Base-by-base conservation (phyloP, 768 basidiomycete genomes). In the Coprinopsis sp. region DNA sequence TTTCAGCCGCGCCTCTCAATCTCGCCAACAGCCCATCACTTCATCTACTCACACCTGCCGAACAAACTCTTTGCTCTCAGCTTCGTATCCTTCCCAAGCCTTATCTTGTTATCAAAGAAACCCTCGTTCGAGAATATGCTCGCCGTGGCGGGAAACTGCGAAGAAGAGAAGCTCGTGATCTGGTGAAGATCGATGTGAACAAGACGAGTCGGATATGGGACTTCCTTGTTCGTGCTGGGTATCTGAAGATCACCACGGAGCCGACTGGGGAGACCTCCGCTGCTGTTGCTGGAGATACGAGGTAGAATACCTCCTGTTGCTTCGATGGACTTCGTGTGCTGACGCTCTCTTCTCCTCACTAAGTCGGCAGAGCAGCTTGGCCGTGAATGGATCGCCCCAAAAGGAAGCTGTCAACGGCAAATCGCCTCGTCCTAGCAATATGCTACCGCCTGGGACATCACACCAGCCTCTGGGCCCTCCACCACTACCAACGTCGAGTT, bases 61-160 rank as follows among this genome's bases (percentile, higher is more conserved):
- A 99, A 66, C 91, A 93, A 63, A 71, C 76, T 0, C 81, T 98
- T 18, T 97, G 96, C 62, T 88, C 91, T 2, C 76, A 80, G 46
- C 76, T 98, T 24, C 86, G 93, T 5, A 92, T 99, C 48, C 75
- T 96, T 16, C 95, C 96, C 1, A 91, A 91, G 59, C 92, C 96
- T 1, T 99, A 96, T 63, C 81, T 99, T 42, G 81, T 88, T 50
- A 89, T 98, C 68, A 99, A 99, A 63, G 92, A 96, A 64, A 91
- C 87, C 4, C 79, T 96, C 33, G 84, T 99, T 24, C 81, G 92
- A 25, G 95, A 98, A 69, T 96, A 91, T 56, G 91, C 90, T 1
- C 77, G 91, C 22, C 74, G 92, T 45, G 87, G 88, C 18, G 94
- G 94, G 10, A 87, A 89, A 61, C 74, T 97, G 34, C 86, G 88